Base-by-base conservation (phyloP, 495 filamentous ascomycete genomes). In the Alectoria sarmentosa region DNA sequence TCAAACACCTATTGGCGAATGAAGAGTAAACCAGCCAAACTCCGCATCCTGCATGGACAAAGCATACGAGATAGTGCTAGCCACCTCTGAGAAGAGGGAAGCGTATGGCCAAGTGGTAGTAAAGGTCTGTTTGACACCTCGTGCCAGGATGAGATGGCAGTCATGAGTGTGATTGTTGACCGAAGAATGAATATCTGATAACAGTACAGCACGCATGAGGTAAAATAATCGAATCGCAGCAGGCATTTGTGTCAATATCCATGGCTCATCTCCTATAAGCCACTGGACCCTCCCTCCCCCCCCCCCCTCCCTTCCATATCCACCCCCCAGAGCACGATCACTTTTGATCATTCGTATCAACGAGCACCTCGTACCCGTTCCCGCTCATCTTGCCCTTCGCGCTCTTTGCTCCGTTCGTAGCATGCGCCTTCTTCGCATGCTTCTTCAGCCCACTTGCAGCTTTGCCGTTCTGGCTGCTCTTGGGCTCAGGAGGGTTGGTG, bases 401-500 rank as follows among this genome's bases (percentile, higher is more conserved):
- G 23, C 52, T 34, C 55, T 55, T 60, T 15, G 1, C 39, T 21
- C 21, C 49, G 3, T 19, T 52, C 4, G n/a, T 23, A 1, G 5
- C 55, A 19, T 60, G 63, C 4, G 13, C 41, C 39, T 58, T 34
- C 37, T 64, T 38, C 41, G 23, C 58, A 26, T 63, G 38, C 30
- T 10, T 34, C 62, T 23, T 67, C 42, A 6, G 11, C 11, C 26
- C 49, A 10, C 32, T 10, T 14, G 49, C 26, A 5, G 26, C 49
- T 32, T 32, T 30, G 48, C 48, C 48, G 15, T 55, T 55, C 52
- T 30, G 28, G 4, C 13, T 2, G 5, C 10, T 8, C 49, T 55
- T 55, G 28, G 30, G 52, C 17, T 56, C 65, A 8, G 65, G 41
- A 14, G 58, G 38, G 28, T 58, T 63, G 23, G 61, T 38, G 19